Evolutionary conservation across 176 grass and related monocot species (phyloP).

Genomic region (Oropetium thomaeum): DNA sequence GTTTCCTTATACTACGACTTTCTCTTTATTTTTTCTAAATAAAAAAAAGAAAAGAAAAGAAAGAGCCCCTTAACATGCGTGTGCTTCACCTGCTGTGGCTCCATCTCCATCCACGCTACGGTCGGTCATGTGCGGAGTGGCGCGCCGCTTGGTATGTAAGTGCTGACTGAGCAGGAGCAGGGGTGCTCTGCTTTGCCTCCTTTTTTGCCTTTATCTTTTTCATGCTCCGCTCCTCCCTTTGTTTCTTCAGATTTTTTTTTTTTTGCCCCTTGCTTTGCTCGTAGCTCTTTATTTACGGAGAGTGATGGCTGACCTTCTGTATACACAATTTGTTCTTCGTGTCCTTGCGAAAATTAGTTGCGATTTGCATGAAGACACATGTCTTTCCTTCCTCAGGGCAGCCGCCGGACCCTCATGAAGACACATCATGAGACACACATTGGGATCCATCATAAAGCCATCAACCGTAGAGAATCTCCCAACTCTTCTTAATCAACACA

Average conservation of each 20-base stretch:
- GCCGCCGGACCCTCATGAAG: too few relatives aligned
- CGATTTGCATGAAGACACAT: not conserved
- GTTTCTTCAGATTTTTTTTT: constrained; percentile 8
- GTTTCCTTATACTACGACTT: not conserved
- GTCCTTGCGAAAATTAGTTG: constrained; percentile 9
- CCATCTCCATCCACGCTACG: too few relatives aligned
- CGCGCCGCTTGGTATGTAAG: not conserved
- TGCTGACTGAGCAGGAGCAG: not conserved
- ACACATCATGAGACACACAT: constrained; percentile 20
- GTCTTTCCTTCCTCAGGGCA: not conserved
- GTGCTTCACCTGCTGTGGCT: not conserved
- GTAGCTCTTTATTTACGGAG: constrained; percentile 19
- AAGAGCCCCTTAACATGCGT: too few relatives aligned
- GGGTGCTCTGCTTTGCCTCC: not conserved
- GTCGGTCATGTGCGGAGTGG: not conserved
- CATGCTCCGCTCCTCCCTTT: too few relatives aligned
- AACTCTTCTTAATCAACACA: not conserved
- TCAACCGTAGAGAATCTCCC: constrained; percentile 36
- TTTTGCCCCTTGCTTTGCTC: not conserved
- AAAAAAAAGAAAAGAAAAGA: too few relatives aligned
- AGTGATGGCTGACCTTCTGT: constrained; percentile 46
- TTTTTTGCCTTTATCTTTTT: constrained; percentile 26
- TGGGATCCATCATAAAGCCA: constrained; percentile 42
- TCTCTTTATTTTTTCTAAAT: not conserved
- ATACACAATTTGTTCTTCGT: not conserved